phyloP scores from a whole-genome alignment of 1,284 basidiomycete species.

The Exobasidium cylindrosporum region DNA sequence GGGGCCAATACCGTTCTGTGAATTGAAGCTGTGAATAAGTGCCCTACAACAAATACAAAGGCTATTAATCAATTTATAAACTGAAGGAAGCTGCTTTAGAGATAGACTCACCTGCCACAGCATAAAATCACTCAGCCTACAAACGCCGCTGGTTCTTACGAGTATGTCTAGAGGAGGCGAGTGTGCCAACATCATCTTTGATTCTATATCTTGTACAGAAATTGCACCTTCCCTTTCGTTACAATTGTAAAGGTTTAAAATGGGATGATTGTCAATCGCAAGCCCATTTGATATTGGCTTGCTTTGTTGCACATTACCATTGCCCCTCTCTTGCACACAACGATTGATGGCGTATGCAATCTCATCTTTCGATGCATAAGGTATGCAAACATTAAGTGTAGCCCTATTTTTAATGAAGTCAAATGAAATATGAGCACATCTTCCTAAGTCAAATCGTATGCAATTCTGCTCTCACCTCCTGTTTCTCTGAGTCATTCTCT shows the following conservation, averaged over 20 bases:
- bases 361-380: slow-evolving; percentile 89
- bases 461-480: slow-evolving; percentile 30
- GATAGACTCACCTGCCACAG: slow-evolving; percentile 69
- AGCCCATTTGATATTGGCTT: background rate
- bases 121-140: slow-evolving; percentile 83
- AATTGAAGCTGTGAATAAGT: slow-evolving; percentile 87
- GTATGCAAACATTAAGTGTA: slow-evolving; percentile 89
- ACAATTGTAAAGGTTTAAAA: background rate
- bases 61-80: no score
- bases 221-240: background rate
- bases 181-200: slow-evolving; percentile 59
- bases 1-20: slow-evolving; percentile 86
- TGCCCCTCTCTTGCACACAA: background rate
- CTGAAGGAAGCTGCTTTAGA: background rate
- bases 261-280: background rate
- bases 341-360: slow-evolving; percentile 66
- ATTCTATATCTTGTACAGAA: slow-evolving; percentile 24
- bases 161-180: slow-evolving; percentile 85
- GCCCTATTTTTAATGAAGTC: slow-evolving; percentile 61
- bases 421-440: background rate
- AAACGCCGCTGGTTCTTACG: slow-evolving; percentile 86
- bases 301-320: background rate
- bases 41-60: slow-evolving; percentile 59
- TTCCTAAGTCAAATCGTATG: background rate
- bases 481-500: slow-evolving; percentile 74